Percentiles rank a stretch among this genome's conserved stretches.
Conservation (phyloP, 192 early-diverging fungal genomes). For the Spizellomyces punctatus region DNA sequence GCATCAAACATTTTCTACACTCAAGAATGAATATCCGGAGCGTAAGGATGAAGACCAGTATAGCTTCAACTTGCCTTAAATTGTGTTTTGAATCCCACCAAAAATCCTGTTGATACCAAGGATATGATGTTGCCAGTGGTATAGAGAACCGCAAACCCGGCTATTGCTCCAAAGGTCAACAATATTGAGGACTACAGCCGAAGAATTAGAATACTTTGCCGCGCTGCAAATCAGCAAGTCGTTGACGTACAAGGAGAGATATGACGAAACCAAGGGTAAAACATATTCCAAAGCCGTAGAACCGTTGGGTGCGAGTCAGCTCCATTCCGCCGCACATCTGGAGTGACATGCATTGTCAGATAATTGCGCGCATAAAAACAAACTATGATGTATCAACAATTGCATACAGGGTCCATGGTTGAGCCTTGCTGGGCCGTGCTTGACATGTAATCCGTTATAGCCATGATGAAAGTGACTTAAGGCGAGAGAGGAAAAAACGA, state of each 20-base stretch:
- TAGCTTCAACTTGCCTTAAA: constrained; percentile 66
- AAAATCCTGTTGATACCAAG: constrained; percentile 83
- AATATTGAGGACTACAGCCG: constrained; percentile 58
- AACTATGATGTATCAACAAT: background rate
- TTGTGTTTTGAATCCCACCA: constrained; percentile 85
- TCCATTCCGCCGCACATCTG: constrained; percentile 59
- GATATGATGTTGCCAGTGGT: constrained; percentile 89
- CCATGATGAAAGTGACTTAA: constrained; percentile 9
- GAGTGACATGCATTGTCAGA: background rate
- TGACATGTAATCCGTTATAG: constrained; percentile 29
- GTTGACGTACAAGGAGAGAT: constrained; percentile 64
- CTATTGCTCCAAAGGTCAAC: constrained; percentile 58
- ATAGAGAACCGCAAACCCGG: constrained; percentile 88
- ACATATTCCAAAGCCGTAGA: constrained; percentile 80
- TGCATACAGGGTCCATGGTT: constrained; percentile 29
- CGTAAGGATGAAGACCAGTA: background rate
- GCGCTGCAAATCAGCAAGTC: background rate
- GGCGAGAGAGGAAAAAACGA: too few species aligned
- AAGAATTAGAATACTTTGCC: background rate
- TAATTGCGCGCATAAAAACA: background rate
- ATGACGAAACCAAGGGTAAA: constrained; percentile 82
- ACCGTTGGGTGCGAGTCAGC: constrained; percentile 66
- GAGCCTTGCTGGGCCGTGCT: constrained; percentile 27
- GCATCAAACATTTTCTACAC: constrained; percentile 56
- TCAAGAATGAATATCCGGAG: background rate